These are phyloP conservation scores for Triangularia setosa DNA, from an alignment of 2,329 filamentous ascomycete genomes.

Conservation along the genomic window DNA sequence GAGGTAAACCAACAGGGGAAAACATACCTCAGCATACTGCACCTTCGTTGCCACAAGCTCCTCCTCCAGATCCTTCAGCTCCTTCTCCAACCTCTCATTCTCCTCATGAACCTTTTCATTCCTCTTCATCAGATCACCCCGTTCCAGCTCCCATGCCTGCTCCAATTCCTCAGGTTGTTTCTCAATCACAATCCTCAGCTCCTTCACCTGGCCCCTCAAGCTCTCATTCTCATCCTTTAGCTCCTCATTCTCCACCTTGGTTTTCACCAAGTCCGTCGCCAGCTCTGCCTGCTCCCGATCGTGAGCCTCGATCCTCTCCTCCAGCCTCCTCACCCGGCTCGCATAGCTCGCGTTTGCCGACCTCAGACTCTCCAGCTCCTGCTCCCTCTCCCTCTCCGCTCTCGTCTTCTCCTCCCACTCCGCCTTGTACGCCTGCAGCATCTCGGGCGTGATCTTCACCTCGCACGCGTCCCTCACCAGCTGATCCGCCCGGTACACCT, in stretches of 20 bases:
- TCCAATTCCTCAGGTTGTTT: constrained; percentile 88
- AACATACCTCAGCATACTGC: constrained; percentile 85
- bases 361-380: constrained; percentile 72
- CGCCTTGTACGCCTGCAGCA: constrained; percentile 71
- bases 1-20: neutral
- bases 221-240: constrained; percentile 86
- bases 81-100: constrained; percentile 82
- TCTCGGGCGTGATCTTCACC: constrained; percentile 77
- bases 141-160: constrained; percentile 72
- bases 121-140: constrained; percentile 86
- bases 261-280: constrained; percentile 84
- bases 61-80: constrained; percentile 87
- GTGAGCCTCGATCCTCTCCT: constrained; percentile 81
- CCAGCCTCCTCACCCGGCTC: constrained; percentile 76
- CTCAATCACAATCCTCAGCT: constrained; percentile 82
- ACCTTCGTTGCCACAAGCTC: constrained; percentile 91
- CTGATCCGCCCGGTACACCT: constrained; percentile 90
- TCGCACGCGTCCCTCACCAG: constrained; percentile 90
- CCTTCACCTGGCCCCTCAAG: constrained; percentile 76
- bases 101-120: constrained; percentile 93
- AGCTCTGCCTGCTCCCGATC: constrained; percentile 88
- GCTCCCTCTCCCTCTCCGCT: constrained; percentile 75
- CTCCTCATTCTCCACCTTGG: constrained; percentile 91
- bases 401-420: constrained; percentile 93
- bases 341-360: constrained; percentile 63